Base-by-base conservation (phyloP, 257 asterid species). In the Eustoma russellianum region DNA sequence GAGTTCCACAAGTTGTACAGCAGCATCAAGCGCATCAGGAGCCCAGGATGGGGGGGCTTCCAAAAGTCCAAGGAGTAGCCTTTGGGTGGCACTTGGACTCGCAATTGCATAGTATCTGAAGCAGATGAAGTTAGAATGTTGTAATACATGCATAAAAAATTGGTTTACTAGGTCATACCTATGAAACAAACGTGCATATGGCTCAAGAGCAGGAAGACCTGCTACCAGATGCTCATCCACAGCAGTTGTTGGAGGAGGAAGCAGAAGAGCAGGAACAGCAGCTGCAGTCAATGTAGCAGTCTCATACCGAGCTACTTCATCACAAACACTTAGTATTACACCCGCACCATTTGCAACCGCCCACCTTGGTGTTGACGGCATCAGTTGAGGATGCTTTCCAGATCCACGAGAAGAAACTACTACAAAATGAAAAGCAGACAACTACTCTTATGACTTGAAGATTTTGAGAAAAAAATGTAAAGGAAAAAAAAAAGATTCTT, bases 21-120 rank as follows among this genome's bases (percentile, higher is more conserved):
- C 88, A 76, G 98, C 98, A 74, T 92, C 95, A 61, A 92, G 95
- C 53, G 98, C 98, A 76, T 92, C 98, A 13, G 98, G 98, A 55
- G 98, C 98, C 98, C 97, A 88, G 17, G 98, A 92, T 19, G 98
- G 97, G 19, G 98, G 97, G 63, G 98, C 98, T 74, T 92, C 98
- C 65, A 92, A 73, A 55, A 92, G 88, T 68, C 98, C 98, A 67
- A 92, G 88, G 64, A 92, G 98, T 68, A 92, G 81, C 70, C 98
- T 88, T 59, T 88, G 98, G 13, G 98, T 92, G 71, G 98, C 97
- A 85, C 95, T 83, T 45, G 98, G 98, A 79, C 90, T 92, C 53
- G 98, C 98, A 72, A 92, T 80, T 53, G 98, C 93, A 69, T 92
- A 92, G 72, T 92, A 92, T 59, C 98, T 91, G 55, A 78, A 68